phyloP scores from a whole-genome alignment of 352 stramenopile species.

The Globisporangium barbulae region DNA sequence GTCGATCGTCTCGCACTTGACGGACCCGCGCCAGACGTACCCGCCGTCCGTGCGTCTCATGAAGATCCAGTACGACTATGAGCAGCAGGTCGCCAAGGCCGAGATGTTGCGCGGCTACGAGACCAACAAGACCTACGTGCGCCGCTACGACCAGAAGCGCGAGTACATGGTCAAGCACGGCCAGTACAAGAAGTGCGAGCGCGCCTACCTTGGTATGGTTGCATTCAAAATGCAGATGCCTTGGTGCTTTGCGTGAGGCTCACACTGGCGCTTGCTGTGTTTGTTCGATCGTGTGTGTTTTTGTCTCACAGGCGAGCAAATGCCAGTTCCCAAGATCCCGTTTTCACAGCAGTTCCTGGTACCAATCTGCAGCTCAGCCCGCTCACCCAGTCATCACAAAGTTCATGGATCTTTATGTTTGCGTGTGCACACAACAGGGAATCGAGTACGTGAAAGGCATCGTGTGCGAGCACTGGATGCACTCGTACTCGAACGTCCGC shows the following conservation, averaged over 20 bases:
- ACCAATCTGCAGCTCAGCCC: not conserved
- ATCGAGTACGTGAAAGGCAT: conserved; percentile 54
- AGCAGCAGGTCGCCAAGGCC: conserved; percentile 51
- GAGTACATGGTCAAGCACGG: conserved; percentile 78
- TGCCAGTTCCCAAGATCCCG: conserved; percentile 53
- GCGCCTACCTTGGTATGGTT: conserved; percentile 47
- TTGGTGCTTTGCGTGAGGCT: not conserved
- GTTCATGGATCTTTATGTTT: not conserved
- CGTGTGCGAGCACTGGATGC: conserved; percentile 65
- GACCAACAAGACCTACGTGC: conserved; percentile 65
- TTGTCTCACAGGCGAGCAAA: conserved; percentile 30
- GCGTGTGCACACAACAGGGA: conserved; percentile 30
- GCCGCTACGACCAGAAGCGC: conserved; percentile 60
- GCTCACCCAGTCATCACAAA: too few species aligned
- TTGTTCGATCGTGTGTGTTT: not conserved
- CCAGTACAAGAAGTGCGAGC: conserved; percentile 64
- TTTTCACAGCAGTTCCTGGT: conserved; percentile 53
- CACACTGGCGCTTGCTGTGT: not conserved
- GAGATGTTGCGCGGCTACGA: conserved; percentile 63
- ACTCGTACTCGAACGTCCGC: conserved; percentile 42
- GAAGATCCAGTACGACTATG: conserved; percentile 61
- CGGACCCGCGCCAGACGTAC: conserved; percentile 50
- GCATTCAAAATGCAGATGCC: not conserved
- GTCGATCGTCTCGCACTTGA: conserved; percentile 56
- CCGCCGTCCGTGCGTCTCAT: conserved; percentile 54